phyloP scores from a whole-genome alignment of 2,329 filamentous ascomycete genomes.

The Fusarium metavorans region DNA sequence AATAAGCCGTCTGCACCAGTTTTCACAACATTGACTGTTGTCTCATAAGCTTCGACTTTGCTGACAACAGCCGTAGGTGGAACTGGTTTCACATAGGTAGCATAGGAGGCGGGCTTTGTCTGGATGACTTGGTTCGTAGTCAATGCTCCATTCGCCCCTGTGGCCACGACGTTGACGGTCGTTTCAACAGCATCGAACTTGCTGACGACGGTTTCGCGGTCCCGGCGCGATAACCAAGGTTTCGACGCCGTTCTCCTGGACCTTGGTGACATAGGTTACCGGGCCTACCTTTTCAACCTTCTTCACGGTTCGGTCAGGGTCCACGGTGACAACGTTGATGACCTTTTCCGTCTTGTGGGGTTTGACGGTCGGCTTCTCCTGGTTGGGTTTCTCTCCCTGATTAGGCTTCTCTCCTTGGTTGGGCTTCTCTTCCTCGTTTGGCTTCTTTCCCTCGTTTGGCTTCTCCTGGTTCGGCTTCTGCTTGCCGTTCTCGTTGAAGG shows the following conservation, averaged over 20 bases:
- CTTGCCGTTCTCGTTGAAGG: background rate
- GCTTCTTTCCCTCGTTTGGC: background rate
- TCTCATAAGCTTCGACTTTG: background rate
- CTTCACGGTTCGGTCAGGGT: slow-evolving; percentile 38
- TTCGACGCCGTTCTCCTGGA: slow-evolving; percentile 27
- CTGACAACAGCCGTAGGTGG: slow-evolving; percentile 32
- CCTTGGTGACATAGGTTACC: slow-evolving; percentile 36
- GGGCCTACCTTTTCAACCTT: slow-evolving; percentile 38
- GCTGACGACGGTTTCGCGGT: slow-evolving; percentile 26
- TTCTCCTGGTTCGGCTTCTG: background rate
- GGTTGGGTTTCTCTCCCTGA: background rate
- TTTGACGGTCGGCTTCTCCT: slow-evolving; percentile 13
- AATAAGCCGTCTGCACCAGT: background rate
- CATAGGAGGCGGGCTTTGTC: slow-evolving; percentile 22
- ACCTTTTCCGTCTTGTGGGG: too few relatives aligned
- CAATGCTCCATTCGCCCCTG: slow-evolving; percentile 18
- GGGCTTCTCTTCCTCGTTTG: background rate
- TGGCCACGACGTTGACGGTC: slow-evolving; percentile 24
- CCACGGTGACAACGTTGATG: slow-evolving; percentile 36
- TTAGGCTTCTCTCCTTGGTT: background rate
- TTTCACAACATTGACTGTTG: background rate
- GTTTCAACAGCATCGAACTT: slow-evolving; percentile 21
- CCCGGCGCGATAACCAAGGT: slow-evolving; percentile 33
- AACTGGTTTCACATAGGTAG: slow-evolving; percentile 26
- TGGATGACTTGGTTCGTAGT: slow-evolving; percentile 34